Evolutionary conservation across 192 early-diverging fungal genomes (phyloP).

Genomic region (Umbelopsis sp.): DNA sequence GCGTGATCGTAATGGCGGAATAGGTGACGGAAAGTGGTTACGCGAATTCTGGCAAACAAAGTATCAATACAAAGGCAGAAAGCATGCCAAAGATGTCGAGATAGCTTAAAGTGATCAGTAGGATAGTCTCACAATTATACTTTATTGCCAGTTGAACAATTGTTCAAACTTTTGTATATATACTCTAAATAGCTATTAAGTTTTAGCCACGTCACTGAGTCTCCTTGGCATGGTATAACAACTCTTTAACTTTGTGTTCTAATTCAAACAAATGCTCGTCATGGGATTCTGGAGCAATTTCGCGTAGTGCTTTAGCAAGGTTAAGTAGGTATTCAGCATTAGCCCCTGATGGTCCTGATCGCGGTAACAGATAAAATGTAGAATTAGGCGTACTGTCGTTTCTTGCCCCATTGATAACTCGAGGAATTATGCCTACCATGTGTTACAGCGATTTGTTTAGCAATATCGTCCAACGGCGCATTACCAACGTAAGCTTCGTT

Average conservation of each 20-base stretch:
- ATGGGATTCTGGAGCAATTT: slow-evolving; percentile 46
- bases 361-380: not conserved
- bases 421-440: slow-evolving; percentile 43
- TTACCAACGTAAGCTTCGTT: slow-evolving; percentile 84
- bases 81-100: slow-evolving; percentile 15
- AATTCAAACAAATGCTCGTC: slow-evolving; percentile 67
- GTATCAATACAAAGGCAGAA: slow-evolving; percentile 27
- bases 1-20: slow-evolving; percentile 18
- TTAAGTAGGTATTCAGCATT: slow-evolving; percentile 75
- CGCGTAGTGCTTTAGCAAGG: slow-evolving; percentile 61
- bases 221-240: slow-evolving; percentile 27
- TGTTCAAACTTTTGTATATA: no score
- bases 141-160: no score
- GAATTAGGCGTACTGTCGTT: not conserved
- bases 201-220: not conserved
- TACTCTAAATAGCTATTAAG: no score
- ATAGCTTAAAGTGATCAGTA: not conserved
- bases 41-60: slow-evolving; percentile 46
- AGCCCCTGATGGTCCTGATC: slow-evolving; percentile 65
- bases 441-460: slow-evolving; percentile 63
- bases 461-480: slow-evolving; percentile 60
- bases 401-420: not conserved
- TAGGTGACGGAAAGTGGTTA: slow-evolving; percentile 46
- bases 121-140: no score
- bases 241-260: slow-evolving; percentile 50